These are phyloP conservation scores for Pythium scleroteichum DNA, from an alignment of 352 stramenopile genomes.

Conservation along the genomic window DNA sequence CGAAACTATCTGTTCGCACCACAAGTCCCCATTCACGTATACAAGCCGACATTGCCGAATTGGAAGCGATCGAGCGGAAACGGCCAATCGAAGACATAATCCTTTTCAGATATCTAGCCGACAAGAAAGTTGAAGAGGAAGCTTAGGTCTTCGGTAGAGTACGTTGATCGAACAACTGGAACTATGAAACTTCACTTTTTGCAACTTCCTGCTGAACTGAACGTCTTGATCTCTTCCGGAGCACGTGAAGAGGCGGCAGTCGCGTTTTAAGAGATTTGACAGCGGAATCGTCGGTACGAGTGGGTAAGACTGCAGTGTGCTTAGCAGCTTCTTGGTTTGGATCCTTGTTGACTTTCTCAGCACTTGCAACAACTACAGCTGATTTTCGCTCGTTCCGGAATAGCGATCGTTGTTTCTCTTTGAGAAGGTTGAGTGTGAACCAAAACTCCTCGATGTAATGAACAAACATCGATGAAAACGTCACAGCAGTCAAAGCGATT, in stretches of 20 bases:
- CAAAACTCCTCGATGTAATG: slow-evolving; percentile 60
- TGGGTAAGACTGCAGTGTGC: too few species aligned
- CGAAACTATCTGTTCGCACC: too few species aligned
- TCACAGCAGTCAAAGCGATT: slow-evolving; percentile 46
- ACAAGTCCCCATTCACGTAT: slow-evolving; percentile 17
- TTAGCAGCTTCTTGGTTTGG: background rate
- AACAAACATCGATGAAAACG: slow-evolving; percentile 41
- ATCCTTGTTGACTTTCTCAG: too few species aligned
- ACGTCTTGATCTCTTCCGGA: slow-evolving; percentile 20
- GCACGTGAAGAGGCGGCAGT: slow-evolving; percentile 17
- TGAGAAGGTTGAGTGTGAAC: slow-evolving; percentile 31
- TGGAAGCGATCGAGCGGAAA: slow-evolving; percentile 79
- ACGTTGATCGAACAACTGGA: too few species aligned
- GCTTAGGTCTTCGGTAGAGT: too few species aligned
- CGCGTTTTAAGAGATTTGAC: slow-evolving; percentile 10
- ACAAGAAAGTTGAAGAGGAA: slow-evolving; percentile 43
- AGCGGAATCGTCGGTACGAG: too few species aligned
- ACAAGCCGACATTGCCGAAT: slow-evolving; percentile 11
- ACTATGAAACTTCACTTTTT: too few species aligned
- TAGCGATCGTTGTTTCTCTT: slow-evolving; percentile 4
- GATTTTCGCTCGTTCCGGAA: background rate
- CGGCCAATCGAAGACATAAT: slow-evolving; percentile 79
- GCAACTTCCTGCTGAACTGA: background rate
- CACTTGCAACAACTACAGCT: background rate
- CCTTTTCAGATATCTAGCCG: slow-evolving; percentile 83